Evolutionary conservation across 306 rosid species (phyloP).

Genomic region (Abrus precatorius): DNA sequence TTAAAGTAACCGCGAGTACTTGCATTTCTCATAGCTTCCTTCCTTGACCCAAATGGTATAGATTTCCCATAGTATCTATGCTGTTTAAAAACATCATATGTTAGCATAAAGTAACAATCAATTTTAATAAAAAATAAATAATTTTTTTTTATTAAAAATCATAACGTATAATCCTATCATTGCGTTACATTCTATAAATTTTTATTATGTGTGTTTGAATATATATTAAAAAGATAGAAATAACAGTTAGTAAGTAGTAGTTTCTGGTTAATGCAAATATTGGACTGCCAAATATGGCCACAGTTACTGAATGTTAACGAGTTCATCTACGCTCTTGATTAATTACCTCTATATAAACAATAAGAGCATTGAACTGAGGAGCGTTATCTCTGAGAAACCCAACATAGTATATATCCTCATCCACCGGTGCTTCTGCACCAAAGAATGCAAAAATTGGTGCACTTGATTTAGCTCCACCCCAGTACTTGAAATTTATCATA

Average conservation of each 20-base stretch:
- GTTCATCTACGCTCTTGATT: neutral
- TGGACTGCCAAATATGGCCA: no score
- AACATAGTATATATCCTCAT: neutral
- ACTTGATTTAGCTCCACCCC: conserved; percentile 56
- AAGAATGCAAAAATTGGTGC: conserved; percentile 65
- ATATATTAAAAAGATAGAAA: no score
- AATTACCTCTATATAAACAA: conserved; percentile 61
- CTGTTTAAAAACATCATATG: neutral
- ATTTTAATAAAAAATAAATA: no score
- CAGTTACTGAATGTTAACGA: neutral
- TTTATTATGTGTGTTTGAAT: no score
- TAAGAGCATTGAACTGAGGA: conserved; percentile 58
- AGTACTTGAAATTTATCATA: conserved; percentile 48
- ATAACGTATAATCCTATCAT: no score
- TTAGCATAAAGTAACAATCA: neutral
- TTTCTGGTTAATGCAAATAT: neutral
- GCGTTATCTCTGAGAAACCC: conserved; percentile 59
- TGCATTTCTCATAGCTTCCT: conserved; percentile 55
- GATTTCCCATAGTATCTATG: conserved; percentile 62
- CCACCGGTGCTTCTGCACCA: conserved; percentile 58
- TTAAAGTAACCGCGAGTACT: conserved; percentile 56
- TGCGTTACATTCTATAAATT: no score
- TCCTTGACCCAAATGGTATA: conserved; percentile 54
- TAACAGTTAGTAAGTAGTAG: neutral
- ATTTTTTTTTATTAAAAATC: no score